Percentiles rank a stretch among this genome's conserved stretches.
Conservation (phyloP, 352 stramenopile genomes). For the Thraustochytrium sp. region DNA sequence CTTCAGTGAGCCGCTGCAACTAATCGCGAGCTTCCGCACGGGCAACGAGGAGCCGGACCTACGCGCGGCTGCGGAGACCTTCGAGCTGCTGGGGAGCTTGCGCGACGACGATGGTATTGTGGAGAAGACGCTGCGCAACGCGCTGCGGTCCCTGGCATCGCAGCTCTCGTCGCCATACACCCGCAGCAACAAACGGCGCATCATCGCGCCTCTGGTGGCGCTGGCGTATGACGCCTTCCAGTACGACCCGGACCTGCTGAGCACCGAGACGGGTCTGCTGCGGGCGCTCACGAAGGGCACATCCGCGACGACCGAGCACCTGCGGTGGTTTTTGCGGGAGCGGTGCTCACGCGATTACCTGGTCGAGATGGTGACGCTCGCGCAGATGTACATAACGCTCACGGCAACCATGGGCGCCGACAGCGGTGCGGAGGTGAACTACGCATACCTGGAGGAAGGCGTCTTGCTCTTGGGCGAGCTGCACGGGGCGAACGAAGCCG, state of each 20-base stretch:
- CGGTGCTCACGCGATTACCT: slow-evolving; percentile 20
- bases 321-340: neutral
- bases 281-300: neutral
- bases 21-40: slow-evolving; percentile 1
- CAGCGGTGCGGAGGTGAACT: slow-evolving; percentile 2
- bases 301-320: neutral
- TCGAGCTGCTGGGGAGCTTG: neutral
- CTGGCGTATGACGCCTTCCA: slow-evolving; percentile 32
- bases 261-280: neutral
- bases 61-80: neutral
- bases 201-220: slow-evolving; percentile 15
- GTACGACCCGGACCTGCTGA: slow-evolving; percentile 37
- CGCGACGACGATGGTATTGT: neutral
- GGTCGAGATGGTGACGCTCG: neutral
- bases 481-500: neutral
- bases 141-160: neutral
- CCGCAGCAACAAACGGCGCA: neutral
- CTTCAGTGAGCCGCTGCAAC: neutral
- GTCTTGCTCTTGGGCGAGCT: slow-evolving; percentile 5
- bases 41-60: neutral
- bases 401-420: neutral
- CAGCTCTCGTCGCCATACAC: neutral
- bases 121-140: slow-evolving; percentile 20
- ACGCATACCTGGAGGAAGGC: slow-evolving; percentile 20
- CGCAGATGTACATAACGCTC: slow-evolving; percentile 40